Evolutionary conservation across 352 stramenopile genomes (phyloP), one percentile per base, ranked within the genome.

Genomic region (Phytophthora brassicae): DNA sequence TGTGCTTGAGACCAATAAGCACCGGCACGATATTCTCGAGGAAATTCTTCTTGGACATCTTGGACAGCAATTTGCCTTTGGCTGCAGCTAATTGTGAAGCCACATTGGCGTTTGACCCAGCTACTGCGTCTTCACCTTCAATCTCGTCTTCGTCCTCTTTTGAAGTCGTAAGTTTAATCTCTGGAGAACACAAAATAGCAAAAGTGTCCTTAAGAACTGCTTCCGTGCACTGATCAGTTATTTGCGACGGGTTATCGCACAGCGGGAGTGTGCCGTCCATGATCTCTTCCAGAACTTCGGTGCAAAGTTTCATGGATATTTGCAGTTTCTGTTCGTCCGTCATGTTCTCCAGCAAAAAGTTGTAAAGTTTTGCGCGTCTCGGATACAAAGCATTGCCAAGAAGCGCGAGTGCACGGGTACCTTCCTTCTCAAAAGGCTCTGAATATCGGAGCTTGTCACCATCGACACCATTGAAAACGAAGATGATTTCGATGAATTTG

Each of bases 31-130:
- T 80, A 46, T 98, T 98, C 71, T 99, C 96, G 29, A 99, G 77
- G 41, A 99, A 90, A 66, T 99, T 98, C 72, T 98, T 99, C 64
- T 95, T 90, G 33, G 92, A 98, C 72, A 99, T 95, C 54, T 98
- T 98, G 0, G 88, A 96, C 2, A 99, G 74, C 22, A 99, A 66
- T 50, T 92, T 94, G 11, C 88, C 85, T 73, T 98, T 98, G 22
- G 95, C 94, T 11, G 84, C 86, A 31, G 88, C 88, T 8, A 97
- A 67, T 47, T 91, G 80, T 13, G 79, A 75, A n/a, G 84, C 74
- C 16, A 89, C 76, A 47, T 68, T 81, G 6, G 52, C 64, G 4
- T 73, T 67, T 41, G 77, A 74, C 6, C 36, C 60, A 31, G 39
- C 24, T 13, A 16, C 45, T 14, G 89, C 87, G 23, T 94, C 86